Conservation (phyloP, 2,329 filamentous ascomycete genomes). For the Zasmidium angulare region DNA sequence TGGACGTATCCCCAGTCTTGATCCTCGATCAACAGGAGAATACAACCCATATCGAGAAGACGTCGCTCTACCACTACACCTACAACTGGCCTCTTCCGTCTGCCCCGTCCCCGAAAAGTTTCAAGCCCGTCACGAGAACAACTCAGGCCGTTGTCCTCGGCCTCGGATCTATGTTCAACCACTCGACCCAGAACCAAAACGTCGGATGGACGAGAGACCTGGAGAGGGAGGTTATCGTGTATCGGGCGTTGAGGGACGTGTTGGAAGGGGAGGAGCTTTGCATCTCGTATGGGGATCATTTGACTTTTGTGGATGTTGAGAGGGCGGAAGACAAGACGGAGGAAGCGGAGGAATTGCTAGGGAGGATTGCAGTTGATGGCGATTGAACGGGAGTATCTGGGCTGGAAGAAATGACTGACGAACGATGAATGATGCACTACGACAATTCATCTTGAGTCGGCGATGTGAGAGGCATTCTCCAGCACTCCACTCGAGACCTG, state of each 20-base stretch:
- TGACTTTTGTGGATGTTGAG: conserved; percentile 50
- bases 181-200: conserved; percentile 53
- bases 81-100: conserved; percentile 51
- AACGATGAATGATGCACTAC: too few relatives aligned
- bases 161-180: conserved; percentile 60
- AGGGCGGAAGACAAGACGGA: conserved; percentile 26
- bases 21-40: conserved; percentile 51
- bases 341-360: conserved; percentile 40
- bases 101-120: conserved; percentile 12
- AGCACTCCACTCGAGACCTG: too few relatives aligned
- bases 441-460: too few relatives aligned
- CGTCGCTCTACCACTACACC: conserved; percentile 56
- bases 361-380: conserved; percentile 39
- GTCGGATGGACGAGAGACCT: conserved; percentile 56
- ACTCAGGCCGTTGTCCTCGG: conserved; percentile 57
- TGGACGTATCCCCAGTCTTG: conserved; percentile 56
- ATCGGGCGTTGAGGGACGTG: conserved; percentile 52
- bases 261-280: conserved; percentile 56
- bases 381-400: neutral
- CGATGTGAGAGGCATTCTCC: neutral
- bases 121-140: conserved; percentile 18
- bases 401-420: neutral
- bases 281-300: conserved; percentile 49
- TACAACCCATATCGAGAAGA: conserved; percentile 49
- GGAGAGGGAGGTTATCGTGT: conserved; percentile 46